phyloP scores from a whole-genome alignment of 1,284 basidiomycete species.

The Tylopilus sp. region DNA sequence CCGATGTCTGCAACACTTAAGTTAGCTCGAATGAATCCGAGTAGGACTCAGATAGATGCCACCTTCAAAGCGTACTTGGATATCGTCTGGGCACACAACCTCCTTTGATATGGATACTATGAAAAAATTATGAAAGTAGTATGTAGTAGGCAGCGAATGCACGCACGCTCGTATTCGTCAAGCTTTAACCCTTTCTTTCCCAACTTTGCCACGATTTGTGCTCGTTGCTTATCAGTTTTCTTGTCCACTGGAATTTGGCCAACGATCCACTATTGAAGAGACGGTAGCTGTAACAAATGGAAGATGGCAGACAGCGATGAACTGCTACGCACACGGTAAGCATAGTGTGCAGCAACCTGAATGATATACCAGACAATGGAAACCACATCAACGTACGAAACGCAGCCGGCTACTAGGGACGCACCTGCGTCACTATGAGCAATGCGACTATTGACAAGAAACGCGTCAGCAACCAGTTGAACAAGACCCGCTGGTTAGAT shows the following conservation, averaged over 20 bases:
- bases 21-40: background rate
- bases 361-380: slow-evolving; percentile 6
- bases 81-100: slow-evolving; percentile 89
- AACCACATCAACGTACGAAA: slow-evolving; percentile 4
- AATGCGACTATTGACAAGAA: slow-evolving; percentile 59
- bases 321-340: slow-evolving; percentile 52
- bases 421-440: slow-evolving; percentile 71
- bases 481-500: slow-evolving; percentile 1
- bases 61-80: slow-evolving; percentile 79
- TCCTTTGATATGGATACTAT: slow-evolving; percentile 87
- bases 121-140: slow-evolving; percentile 8
- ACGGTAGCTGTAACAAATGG: background rate
- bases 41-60: slow-evolving; percentile 26
- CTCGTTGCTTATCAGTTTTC: slow-evolving; percentile 74
- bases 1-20: slow-evolving; percentile 78
- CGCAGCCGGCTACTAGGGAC: slow-evolving; percentile 35
- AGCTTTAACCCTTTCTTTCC: slow-evolving; percentile 78
- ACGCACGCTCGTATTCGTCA: slow-evolving; percentile 85
- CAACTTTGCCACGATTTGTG: slow-evolving; percentile 78
- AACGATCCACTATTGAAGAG: slow-evolving; percentile 54
- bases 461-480: slow-evolving; percentile 19
- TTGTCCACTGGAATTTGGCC: slow-evolving; percentile 67
- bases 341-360: slow-evolving; percentile 64
- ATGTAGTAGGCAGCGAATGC: background rate
- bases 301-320: background rate